Conservation (phyloP, 2,329 filamentous ascomycete species). For the Aspergillus spinulosporus region DNA sequence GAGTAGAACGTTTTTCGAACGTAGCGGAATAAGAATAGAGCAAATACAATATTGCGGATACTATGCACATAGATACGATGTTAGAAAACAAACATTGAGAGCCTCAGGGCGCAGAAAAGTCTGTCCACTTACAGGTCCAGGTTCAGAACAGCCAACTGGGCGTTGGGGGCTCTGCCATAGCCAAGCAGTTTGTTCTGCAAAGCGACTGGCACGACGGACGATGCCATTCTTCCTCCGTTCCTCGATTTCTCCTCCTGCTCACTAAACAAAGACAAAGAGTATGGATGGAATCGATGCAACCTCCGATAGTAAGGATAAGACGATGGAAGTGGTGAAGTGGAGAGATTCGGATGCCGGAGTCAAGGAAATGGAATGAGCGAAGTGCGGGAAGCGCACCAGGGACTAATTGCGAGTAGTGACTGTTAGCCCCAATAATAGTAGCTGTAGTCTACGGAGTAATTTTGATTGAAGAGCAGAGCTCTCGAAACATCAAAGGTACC, state of each 20-base stretch:
- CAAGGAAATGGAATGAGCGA: conserved; percentile 8
- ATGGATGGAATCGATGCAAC: conserved; percentile 5
- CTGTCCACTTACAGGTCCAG: conserved; percentile 44
- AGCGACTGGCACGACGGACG: conserved; percentile 44
- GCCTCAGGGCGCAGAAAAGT: background rate
- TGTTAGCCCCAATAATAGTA: background rate
- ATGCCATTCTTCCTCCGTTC: conserved; percentile 36
- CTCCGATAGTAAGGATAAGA: conserved; percentile 2
- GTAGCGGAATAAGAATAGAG: conserved; percentile 83
- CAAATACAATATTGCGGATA: conserved; percentile 82
- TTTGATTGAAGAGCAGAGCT: background rate
- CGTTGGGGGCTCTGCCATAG: conserved; percentile 34
- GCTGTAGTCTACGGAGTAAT: background rate
- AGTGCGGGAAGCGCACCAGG: conserved; percentile 2
- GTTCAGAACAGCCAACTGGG: conserved; percentile 39
- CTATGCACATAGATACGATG: conserved; percentile 44
- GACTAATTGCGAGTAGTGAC: background rate
- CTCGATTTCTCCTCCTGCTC: background rate
- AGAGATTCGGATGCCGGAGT: conserved; percentile 21
- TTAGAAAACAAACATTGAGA: background rate
- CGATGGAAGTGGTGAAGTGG: conserved; percentile 7
- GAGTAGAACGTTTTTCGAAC: conserved; percentile 78
- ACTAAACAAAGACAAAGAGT: background rate
- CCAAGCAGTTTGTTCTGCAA: conserved; percentile 48
- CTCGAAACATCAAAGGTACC: background rate